Percentiles rank a stretch among this genome's conserved stretches.
Evolutionary conservation across 441 rosid species (phyloP).

Genomic region (Manihot esculenta): DNA sequence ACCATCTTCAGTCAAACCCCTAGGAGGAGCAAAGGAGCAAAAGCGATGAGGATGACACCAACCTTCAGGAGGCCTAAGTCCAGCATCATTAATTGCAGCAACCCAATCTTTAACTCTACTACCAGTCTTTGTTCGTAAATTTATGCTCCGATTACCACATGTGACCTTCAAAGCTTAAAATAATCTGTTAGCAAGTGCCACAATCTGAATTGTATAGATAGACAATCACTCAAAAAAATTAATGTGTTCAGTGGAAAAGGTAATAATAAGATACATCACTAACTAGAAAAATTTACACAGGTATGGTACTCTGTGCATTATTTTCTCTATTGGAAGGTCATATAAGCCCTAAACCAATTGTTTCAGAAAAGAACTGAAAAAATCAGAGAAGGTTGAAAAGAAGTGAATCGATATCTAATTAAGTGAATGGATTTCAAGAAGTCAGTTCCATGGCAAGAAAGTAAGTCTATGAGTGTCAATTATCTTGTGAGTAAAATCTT

Average conservation of each 20-base stretch:
- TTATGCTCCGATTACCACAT: slow-evolving; percentile 88
- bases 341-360: neutral
- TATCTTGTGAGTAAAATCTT: neutral
- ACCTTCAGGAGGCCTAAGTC: slow-evolving; percentile 97
- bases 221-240: slow-evolving; percentile 11
- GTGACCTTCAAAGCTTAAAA: slow-evolving; percentile 69
- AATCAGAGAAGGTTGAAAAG: neutral
- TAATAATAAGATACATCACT: too few relatives aligned
- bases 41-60: slow-evolving; percentile 99
- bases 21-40: slow-evolving; percentile 97
- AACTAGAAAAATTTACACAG: neutral
- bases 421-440: neutral
- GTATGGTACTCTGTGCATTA: neutral
- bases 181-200: slow-evolving; percentile 42
- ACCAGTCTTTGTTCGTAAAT: slow-evolving; percentile 70
- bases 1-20: slow-evolving; percentile 97
- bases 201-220: slow-evolving; percentile 30
- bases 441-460: neutral
- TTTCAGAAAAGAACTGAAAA: neutral
- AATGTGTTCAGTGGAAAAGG: neutral
- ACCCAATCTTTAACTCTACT: slow-evolving; percentile 97
- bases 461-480: neutral
- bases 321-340: neutral
- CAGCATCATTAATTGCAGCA: slow-evolving; percentile 94
- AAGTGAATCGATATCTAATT: slow-evolving; percentile 2